phyloP scores from a whole-genome alignment of 2,329 filamentous ascomycete species.

The Aaosphaeria arxii region DNA sequence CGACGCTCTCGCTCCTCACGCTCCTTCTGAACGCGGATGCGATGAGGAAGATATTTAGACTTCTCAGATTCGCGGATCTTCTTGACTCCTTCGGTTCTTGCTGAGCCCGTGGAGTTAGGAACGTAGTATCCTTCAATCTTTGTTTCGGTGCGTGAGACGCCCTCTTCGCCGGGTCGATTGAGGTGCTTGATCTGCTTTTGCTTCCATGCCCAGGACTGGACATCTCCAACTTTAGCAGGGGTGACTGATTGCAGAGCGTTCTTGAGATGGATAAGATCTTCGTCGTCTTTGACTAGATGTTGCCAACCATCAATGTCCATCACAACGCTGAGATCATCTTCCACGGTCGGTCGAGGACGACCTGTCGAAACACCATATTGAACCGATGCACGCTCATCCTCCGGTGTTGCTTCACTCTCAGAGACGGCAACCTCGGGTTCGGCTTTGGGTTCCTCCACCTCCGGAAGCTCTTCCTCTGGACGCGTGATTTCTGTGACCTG shows the following conservation, averaged over 20 bases:
- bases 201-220: conserved; percentile 66
- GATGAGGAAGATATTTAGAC: conserved; percentile 95
- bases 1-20: conserved; percentile 86
- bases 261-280: conserved; percentile 59
- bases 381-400: conserved; percentile 49
- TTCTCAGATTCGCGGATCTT: conserved; percentile 97
- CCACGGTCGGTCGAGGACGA: conserved; percentile 61
- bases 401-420: conserved; percentile 20
- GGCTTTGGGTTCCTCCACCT: conserved; percentile 19
- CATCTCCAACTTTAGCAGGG: conserved; percentile 53
- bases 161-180: conserved; percentile 57
- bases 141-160: conserved; percentile 51
- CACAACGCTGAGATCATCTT: conserved; percentile 62
- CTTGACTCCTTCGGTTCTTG: conserved; percentile 88
- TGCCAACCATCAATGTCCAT: conserved; percentile 72
- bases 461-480: conserved; percentile 30
- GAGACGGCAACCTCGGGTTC: conserved; percentile 24
- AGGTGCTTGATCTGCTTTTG: conserved; percentile 70
- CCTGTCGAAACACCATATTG: conserved; percentile 60
- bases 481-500: conserved; percentile 52
- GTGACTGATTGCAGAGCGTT: conserved; percentile 48
- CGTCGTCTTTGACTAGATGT: conserved; percentile 65
- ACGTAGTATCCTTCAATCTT: conserved; percentile 73
- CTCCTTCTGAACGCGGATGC: conserved; percentile 90
- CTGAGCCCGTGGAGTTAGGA: conserved; percentile 78